phyloP scores from a whole-genome alignment of 139 green algal species.

The Haematococcus sp. region DNA sequence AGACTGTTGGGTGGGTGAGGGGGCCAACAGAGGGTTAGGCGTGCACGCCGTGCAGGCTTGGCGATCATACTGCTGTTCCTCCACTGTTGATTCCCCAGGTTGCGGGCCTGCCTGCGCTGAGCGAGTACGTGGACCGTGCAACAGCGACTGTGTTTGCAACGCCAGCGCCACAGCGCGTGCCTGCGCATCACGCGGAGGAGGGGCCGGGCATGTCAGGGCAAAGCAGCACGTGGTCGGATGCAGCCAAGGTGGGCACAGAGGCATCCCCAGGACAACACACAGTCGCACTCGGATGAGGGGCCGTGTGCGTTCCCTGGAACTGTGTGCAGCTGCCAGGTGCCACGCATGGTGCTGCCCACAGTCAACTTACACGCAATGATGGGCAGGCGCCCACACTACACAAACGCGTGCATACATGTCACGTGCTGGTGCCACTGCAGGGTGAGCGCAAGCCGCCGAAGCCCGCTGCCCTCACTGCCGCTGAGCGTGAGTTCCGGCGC shows the following conservation, averaged over 20 bases:
- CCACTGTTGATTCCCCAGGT: too few species aligned
- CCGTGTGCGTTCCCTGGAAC: too few species aligned
- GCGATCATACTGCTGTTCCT: not conserved
- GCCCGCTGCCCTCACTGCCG: constrained; percentile 26
- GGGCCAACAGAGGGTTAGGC: too few species aligned
- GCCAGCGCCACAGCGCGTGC: not conserved
- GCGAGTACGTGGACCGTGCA: constrained; percentile 20
- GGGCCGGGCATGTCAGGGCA: not conserved
- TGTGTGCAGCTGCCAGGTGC: too few species aligned
- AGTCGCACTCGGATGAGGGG: too few species aligned
- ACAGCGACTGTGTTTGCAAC: constrained; percentile 7
- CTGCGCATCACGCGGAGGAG: not conserved
- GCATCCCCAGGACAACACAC: too few species aligned
- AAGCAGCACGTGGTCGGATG: constrained; percentile 24
- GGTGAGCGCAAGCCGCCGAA: constrained; percentile 29
- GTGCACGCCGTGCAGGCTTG: too few species aligned
- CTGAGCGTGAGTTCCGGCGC: constrained; percentile 42
- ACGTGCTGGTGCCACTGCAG: constrained; percentile 4
- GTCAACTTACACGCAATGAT: too few species aligned
- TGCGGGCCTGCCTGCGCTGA: constrained; percentile 12
- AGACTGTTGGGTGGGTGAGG: too few species aligned
- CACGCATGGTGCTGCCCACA: too few species aligned
- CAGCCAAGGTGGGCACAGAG: constrained; percentile 23
- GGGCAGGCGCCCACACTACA: too few species aligned
- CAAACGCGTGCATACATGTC: too few species aligned